Conservation (phyloP, 1,284 basidiomycete genomes). For the Fistulinella cinereoalba region DNA sequence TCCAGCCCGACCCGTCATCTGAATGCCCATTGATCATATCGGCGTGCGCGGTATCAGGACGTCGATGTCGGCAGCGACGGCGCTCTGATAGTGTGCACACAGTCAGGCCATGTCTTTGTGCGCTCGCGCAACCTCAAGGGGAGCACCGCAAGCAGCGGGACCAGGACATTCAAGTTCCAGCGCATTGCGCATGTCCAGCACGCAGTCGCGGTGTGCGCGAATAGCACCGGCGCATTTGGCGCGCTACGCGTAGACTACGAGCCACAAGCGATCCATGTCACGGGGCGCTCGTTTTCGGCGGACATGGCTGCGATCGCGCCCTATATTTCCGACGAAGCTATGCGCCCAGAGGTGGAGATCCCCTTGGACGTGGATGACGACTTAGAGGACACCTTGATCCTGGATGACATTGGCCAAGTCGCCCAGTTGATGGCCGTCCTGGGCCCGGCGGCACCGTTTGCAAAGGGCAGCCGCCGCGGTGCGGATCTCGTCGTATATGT, state of each 20-base stretch:
- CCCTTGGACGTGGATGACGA: constrained; percentile 30
- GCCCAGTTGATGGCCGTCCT: constrained; percentile 43
- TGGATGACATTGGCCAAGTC: constrained; percentile 50
- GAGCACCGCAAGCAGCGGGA: too few species aligned
- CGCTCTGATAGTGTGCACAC: constrained; percentile 88
- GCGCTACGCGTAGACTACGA: constrained; percentile 78
- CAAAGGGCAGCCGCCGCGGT: constrained; percentile 40
- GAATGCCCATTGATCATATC: background rate
- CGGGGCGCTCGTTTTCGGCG: constrained; percentile 61
- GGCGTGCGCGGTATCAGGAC: constrained; percentile 49
- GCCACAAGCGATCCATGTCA: constrained; percentile 56
- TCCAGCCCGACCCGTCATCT: background rate
- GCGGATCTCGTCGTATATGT: constrained; percentile 62
- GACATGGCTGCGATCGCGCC: constrained; percentile 71
- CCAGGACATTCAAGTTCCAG: constrained; percentile 69
- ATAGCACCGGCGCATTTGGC: constrained; percentile 86
- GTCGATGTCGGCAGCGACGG: constrained; percentile 89
- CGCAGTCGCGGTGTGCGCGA: constrained; percentile 80
- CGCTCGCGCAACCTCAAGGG: constrained; percentile 52
- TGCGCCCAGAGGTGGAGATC: background rate
- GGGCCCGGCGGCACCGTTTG: constrained; percentile 21
- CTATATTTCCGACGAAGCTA: constrained; percentile 29
- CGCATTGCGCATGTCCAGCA: constrained; percentile 84
- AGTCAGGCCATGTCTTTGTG: constrained; percentile 92
- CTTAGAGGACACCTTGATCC: constrained; percentile 44